Base-by-base conservation (phyloP, 2,329 filamentous ascomycete species). In the Penicillium thymicola region DNA sequence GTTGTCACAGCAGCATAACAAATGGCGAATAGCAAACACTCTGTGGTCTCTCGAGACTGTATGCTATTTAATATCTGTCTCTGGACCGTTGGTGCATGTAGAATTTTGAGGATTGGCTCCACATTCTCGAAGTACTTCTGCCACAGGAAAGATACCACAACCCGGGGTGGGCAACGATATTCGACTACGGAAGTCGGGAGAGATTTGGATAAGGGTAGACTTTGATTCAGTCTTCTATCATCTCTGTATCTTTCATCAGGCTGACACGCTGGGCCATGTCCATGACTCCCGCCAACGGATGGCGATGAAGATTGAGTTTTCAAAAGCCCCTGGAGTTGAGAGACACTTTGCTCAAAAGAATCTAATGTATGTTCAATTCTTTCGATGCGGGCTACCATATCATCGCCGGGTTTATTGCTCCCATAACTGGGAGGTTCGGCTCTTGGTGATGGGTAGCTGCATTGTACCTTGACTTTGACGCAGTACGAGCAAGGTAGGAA, bases 51-150 rank as follows among this genome's bases (percentile, higher is more conserved):
- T 18, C 37, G 18, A 47, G 11, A 40, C 43, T 53, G 18, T 37
- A n/a, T 55, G 43, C 76, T 55, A 76, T 14, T 76, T 70, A 25
- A 79, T 63, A n/a, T 67, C 0, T 75, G 76, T 5, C 75, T 75
- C 60, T 82, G 78, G 18, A 79, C 70, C 9, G 77, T 80, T 1
- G 82, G 82, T 1, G 79, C 71, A 63, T 85, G 83, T 14, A 84
- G 67, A 3, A 85, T 73, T 60, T 84, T 85, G 59, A 84, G 71
- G 3, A 85, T 64, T 0, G 82, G 81, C 65, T 85, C 82, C 16
- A 85, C 79, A 10, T 49, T 49, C 14, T 65, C 61, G 21, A 67
- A 21, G 36, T 63, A 67, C 27, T 32, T 60, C 41, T 67, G 64
- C 65, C 63, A 67, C 7, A 65, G 53, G 7, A 55, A 54, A 4